These are phyloP conservation scores for Pseudopithomyces maydicus DNA, from an alignment of 2,329 filamentous ascomycete genomes.

Conservation along the genomic window DNA sequence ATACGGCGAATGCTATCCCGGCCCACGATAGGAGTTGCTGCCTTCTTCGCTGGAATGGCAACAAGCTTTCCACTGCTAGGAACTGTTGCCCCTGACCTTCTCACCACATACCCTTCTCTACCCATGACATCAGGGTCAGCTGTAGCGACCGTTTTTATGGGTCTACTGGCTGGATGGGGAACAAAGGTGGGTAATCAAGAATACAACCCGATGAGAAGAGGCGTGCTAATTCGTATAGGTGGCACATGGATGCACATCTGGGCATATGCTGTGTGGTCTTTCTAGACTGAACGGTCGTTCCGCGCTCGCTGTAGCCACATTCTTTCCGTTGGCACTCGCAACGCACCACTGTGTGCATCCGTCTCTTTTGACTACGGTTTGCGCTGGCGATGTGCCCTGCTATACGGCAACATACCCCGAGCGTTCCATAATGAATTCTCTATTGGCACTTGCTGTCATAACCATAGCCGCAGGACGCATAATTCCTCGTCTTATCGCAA, in stretches of 20 bases:
- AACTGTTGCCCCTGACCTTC: conserved; percentile 48
- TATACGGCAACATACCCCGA: conserved; percentile 54
- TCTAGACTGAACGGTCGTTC: conserved; percentile 57
- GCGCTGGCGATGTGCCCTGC: conserved; percentile 48
- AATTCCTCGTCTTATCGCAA: conserved; percentile 28
- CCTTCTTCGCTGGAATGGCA: conserved; percentile 53
- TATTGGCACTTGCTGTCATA: conserved; percentile 42
- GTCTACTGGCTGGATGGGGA: conserved; percentile 56
- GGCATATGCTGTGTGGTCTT: conserved; percentile 61
- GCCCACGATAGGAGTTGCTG: conserved; percentile 49
- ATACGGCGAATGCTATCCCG: conserved; percentile 49
- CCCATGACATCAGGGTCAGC: conserved; percentile 41
- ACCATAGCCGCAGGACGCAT: conserved; percentile 28
- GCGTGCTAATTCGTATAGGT: conserved; percentile 22
- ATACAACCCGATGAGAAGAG: background rate
- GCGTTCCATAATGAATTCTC: conserved; percentile 26
- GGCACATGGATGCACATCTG: conserved; percentile 58
- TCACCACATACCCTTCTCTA: conserved; percentile 49
- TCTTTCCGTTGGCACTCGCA: conserved; percentile 39
- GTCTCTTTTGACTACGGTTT: conserved; percentile 47
- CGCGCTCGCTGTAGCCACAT: conserved; percentile 48
- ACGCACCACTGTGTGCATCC: conserved; percentile 48
- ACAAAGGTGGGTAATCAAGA: conserved; percentile 51
- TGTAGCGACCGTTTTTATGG: conserved; percentile 48
- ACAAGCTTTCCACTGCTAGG: conserved; percentile 51